Conservation (phyloP, 225 moss, liverwort and hornwort species). For the Straminergon stramineum region DNA sequence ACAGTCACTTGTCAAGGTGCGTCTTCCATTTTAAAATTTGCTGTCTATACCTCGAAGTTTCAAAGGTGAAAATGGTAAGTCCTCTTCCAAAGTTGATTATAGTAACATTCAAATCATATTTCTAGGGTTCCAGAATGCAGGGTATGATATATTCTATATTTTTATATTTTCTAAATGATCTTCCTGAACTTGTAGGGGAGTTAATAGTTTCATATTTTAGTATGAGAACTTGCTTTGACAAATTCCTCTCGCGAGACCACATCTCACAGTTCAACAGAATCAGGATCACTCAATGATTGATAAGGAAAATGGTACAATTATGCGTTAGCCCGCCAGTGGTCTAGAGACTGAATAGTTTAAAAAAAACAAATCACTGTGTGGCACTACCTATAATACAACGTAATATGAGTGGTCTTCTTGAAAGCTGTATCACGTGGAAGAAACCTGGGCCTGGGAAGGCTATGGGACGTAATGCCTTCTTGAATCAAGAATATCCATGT, state of each 20-base stretch:
- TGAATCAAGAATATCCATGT: background rate
- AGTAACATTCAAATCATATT: background rate
- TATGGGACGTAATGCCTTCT: background rate
- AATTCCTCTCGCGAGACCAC: background rate
- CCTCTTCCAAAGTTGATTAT: background rate
- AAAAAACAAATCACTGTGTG: background rate
- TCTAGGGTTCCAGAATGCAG: background rate
- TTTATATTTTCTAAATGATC: too few species aligned
- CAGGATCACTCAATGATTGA: background rate
- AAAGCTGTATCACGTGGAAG: too few species aligned
- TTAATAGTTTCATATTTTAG: background rate
- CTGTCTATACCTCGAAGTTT: background rate
- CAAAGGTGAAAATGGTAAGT: background rate
- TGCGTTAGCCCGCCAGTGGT: background rate
- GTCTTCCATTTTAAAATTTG: background rate
- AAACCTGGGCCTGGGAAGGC: too few species aligned
- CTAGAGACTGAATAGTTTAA: background rate
- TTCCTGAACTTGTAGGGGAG: background rate
- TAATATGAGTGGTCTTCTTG: background rate
- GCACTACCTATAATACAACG: background rate
- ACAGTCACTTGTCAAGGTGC: slow-evolving; percentile 52
- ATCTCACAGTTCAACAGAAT: background rate
- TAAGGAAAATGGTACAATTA: background rate
- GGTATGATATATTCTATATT: background rate
- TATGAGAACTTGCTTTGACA: background rate